Evolutionary conservation across 2,329 filamentous ascomycete species (phyloP), one percentile per base, ranked within the genome.

Genomic region (Sporothrix brunneoviolacea): DNA sequence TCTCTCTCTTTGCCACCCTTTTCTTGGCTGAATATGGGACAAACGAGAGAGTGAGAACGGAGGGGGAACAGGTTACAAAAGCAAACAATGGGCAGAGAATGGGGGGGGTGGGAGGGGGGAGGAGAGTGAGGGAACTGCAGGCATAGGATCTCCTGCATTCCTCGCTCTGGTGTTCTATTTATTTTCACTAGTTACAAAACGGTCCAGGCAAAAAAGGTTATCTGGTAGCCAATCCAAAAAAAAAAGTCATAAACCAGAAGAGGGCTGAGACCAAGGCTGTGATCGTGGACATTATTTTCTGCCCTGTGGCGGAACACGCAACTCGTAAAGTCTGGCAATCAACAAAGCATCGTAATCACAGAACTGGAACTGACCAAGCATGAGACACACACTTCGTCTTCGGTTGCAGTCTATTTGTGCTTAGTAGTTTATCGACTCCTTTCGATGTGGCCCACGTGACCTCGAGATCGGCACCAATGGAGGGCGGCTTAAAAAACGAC

Each of bases 171-270:
- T 48, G 50, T 52, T 52, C 13, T 52, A 24, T 30, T 52, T 30
- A 19, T 44, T 38, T 30, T n/a, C 28, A 28, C 35, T 22, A 52
- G 44, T 41, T 48, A 48, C 27, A 43, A 48, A 51, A 51, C 44
- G 50, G 50, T 43, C 50, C 38, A 43, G 50, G 50, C 37, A 19
- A 24, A 42, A 45, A 37, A 35, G 38, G 39, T 32, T 39, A 38
- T 48, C 46, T 48, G 50, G 45, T 48, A 52, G 45, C 45, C 43
- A 52, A 48, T 42, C 22, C 41, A 48, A 52, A 52, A 50, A 52
- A 37, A 18, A 18, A 48, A 38, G 33, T 38, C 15, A 47, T 47
- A 51, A 47, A 47, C 6, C 15, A 37, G 22, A 16, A 13, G 24
- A 28, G 24, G 24, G 24, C 24, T 28, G 24, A n/a, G n/a, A n/a